phyloP scores from a whole-genome alignment of 345 rosid species.

The Brassica carinata region DNA sequence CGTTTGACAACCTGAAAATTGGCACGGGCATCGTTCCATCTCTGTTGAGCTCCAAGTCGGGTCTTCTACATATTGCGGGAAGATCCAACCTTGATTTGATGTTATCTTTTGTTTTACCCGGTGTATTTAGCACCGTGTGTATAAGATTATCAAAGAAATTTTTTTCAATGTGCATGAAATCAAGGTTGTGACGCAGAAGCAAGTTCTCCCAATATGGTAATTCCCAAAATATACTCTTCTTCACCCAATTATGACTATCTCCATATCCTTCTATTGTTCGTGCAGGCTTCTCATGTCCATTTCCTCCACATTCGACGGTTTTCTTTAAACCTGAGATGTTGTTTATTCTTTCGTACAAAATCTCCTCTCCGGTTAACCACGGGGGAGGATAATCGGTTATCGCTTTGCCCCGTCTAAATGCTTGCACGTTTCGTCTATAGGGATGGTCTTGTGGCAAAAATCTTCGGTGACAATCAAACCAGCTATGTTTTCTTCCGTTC shows the following conservation, averaged over 20 bases:
- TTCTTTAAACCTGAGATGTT: not conserved
- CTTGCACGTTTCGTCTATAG: not conserved
- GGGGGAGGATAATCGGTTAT: not conserved
- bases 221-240: too few relatives aligned
- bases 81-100: too few relatives aligned
- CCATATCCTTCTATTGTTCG: too few relatives aligned
- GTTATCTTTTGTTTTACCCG: too few relatives aligned
- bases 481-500: not conserved
- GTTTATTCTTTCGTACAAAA: not conserved
- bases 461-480: not conserved
- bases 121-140: too few relatives aligned
- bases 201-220: too few relatives aligned
- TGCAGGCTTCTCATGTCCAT: too few relatives aligned
- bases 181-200: too few relatives aligned
- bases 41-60: not conserved
- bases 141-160: too few relatives aligned
- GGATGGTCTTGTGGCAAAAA: not conserved
- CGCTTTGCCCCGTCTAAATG: not conserved
- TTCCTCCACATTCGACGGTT: too few relatives aligned
- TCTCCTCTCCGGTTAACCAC: not conserved
- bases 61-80: not conserved
- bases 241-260: too few relatives aligned
- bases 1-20: not conserved
- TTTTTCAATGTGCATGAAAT: too few relatives aligned
- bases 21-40: not conserved